phyloP scores from a whole-genome alignment of 331 rosid genomes.

The Malus hybrid region DNA sequence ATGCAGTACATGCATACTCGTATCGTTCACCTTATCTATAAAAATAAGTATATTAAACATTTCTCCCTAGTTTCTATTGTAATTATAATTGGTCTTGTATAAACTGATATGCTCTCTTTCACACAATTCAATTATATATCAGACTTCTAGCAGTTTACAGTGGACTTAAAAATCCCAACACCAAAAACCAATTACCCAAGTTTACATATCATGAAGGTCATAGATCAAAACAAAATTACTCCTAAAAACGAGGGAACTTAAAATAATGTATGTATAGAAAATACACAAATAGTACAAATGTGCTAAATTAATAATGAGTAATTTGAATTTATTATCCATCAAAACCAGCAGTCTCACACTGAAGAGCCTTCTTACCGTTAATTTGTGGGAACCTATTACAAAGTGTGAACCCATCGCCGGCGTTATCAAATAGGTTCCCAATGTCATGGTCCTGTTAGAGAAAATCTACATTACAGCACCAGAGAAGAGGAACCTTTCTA shows the following conservation, averaged over 20 bases:
- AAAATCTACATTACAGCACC: constrained; percentile 14
- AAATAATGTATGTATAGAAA: no score
- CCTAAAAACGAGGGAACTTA: not conserved
- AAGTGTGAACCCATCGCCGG: constrained; percentile 84
- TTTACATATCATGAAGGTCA: not conserved
- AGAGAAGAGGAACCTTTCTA: constrained; percentile 8
- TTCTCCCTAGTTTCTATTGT: not conserved
- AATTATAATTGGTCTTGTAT: not conserved
- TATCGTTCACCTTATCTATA: not conserved
- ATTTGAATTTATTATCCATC: not conserved
- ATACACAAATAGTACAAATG: no score
- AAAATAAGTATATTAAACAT: not conserved
- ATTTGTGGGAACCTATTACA: constrained; percentile 38
- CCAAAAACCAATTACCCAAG: not conserved
- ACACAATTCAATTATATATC: not conserved
- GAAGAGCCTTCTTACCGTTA: constrained; percentile 35
- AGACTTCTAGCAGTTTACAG: not conserved
- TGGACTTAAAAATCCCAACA: not conserved
- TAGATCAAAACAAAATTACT: not conserved
- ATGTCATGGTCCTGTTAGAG: constrained; percentile 59
- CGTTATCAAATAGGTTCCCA: constrained; percentile 73
- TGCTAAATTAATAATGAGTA: not conserved
- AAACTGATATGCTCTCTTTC: not conserved
- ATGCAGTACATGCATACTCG: not conserved
- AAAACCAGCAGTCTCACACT: not conserved